Conservation (phyloP, 352 stramenopile genomes). For the Phytophthora tentaculata region DNA sequence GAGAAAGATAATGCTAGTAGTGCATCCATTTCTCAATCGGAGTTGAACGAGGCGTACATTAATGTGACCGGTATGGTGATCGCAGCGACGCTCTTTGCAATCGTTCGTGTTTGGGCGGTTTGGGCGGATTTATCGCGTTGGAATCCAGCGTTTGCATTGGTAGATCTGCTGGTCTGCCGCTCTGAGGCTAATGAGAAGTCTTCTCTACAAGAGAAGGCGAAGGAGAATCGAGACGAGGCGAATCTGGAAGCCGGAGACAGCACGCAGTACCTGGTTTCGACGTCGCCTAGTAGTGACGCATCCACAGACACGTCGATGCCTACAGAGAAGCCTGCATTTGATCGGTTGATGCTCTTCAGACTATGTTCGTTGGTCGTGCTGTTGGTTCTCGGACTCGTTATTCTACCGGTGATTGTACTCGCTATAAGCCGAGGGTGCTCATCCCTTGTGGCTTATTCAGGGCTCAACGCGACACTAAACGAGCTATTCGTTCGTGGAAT, state of each 20-base stretch:
- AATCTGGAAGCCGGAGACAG: constrained; percentile 14
- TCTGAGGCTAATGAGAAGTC: too few relatives aligned
- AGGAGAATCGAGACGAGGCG: background rate
- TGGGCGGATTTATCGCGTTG: constrained; percentile 42
- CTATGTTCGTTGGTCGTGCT: constrained; percentile 1
- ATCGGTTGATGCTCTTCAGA: constrained; percentile 1
- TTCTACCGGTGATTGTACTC: constrained; percentile 12
- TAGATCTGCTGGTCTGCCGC: too few relatives aligned
- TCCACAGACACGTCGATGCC: constrained; percentile 7
- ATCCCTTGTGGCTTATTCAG: constrained; percentile 31
- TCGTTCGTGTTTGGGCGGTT: constrained; percentile 20
- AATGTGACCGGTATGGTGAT: constrained; percentile 23
- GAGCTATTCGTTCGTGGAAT: constrained; percentile 25
- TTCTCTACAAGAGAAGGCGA: too few relatives aligned
- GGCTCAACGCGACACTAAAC: constrained; percentile 37
- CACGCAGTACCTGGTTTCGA: constrained; percentile 17
- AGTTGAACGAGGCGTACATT: constrained; percentile 30
- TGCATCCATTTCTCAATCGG: constrained; percentile 36
- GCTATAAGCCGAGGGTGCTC: constrained; percentile 18
- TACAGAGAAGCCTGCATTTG: background rate
- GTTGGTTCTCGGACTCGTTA: constrained; percentile 6
- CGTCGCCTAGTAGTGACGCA: constrained; percentile 20
- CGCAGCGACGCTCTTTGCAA: constrained; percentile 23
- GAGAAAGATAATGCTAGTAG: constrained; percentile 38
- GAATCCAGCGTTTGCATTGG: constrained; percentile 27